These are phyloP conservation scores for Syzygium aqueum DNA, from an alignment of 345 rosid species.

Conservation along the genomic window DNA sequence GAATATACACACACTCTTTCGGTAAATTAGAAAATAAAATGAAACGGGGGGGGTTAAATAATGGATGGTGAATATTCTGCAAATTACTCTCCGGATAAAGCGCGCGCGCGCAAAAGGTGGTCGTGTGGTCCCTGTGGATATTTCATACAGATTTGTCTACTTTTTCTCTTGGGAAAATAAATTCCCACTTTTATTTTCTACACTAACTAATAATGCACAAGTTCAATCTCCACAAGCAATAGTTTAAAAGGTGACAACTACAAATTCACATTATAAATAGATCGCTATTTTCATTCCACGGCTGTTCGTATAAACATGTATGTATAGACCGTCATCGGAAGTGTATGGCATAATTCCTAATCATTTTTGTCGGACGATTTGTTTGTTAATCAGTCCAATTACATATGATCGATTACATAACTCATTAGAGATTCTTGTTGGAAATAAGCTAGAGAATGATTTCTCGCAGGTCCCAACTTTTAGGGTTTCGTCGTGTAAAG, in stretches of 20 bases:
- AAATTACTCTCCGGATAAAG: background rate
- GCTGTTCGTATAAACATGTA: background rate
- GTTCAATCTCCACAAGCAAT: background rate
- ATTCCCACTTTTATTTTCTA: background rate
- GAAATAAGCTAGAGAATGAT: background rate
- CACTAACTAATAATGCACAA: background rate
- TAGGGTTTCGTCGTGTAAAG: background rate
- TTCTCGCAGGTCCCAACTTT: background rate
- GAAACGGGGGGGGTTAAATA: background rate
- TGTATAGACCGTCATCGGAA: background rate
- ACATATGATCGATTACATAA: background rate
- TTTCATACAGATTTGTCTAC: background rate
- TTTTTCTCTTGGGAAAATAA: background rate
- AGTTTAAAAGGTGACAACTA: background rate
- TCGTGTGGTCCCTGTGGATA: background rate
- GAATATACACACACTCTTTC: background rate
- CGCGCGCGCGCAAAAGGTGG: background rate
- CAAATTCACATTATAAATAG: background rate
- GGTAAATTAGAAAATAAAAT: background rate
- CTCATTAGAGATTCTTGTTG: background rate
- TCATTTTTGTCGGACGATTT: background rate
- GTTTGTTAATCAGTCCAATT: background rate
- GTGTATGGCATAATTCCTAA: background rate
- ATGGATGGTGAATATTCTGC: background rate
- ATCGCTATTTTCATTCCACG: background rate